Base-by-base conservation (phyloP, 2,329 filamentous ascomycete genomes). In the Fusarium burgessii region DNA sequence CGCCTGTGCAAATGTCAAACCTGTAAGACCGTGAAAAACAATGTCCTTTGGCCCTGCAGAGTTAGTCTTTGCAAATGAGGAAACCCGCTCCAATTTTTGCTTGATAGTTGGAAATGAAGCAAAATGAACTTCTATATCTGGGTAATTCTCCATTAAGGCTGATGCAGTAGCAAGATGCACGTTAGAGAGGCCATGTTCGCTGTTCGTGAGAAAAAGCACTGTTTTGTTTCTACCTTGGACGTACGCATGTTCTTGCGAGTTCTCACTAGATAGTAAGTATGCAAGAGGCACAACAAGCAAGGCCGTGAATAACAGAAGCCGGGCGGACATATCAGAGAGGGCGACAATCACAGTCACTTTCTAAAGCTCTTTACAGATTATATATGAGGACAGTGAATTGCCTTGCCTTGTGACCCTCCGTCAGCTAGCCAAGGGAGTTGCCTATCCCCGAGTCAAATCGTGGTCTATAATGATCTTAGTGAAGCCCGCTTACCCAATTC, bases 151-250 rank as follows among this genome's bases (percentile, higher is more conserved):
- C 5, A 82, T 49, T 9, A 83, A 63, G 0, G 79, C 77, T 2
- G 75, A 77, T 2, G 73, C 71, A 5, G 81, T 80, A 2, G 81
- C 81, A 7, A 83, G 62, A 55, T 79, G 79, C 20, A 81, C 80
- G 47, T 83, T 83, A 13, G 77, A 78, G 12, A 80, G 73, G 32
- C 81, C 81, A 52, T 76, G 74, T 12, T 80, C 77, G 9, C 42
- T 33, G 5, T 66, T 66, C 3, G 47, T 45, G 5, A 66, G 32
- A 17, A 66, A 66, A 5, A 66, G 20, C 3, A 57, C 51, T 3
- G 51, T 66, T 5, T 38, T 43, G 8, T 59, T 59, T 14, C 14
- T 36, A 7, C 60, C 62, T 14, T 50, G 36, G 11, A 66, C 15
- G 7, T 35, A 66, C 1, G 38, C 3, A 33, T 43, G 20, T 6